Percentiles rank a stretch among this genome's conserved stretches.
Evolutionary conservation across 768 basidiomycete species (phyloP).

Genomic region (Pholiota microspora): DNA sequence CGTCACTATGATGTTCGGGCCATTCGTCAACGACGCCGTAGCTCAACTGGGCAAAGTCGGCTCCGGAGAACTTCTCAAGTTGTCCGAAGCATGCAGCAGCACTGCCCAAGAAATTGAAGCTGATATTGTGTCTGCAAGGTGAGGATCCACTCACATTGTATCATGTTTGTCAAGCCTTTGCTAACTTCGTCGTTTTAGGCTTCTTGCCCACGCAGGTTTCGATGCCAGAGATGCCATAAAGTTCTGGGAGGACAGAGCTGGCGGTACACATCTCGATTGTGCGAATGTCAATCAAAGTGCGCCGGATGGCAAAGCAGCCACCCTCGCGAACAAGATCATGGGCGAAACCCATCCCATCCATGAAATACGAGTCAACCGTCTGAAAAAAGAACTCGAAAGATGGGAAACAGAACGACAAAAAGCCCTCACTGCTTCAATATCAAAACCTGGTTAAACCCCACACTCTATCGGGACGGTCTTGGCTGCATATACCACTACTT

Average conservation of each 20-base stretch:
- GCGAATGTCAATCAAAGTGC: conserved; percentile 12
- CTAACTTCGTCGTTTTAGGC: conserved; percentile 39
- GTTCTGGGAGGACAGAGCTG: conserved; percentile 75
- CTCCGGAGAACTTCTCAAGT: conserved; percentile 68
- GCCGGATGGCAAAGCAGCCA: conserved; percentile 17
- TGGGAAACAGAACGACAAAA: conserved; percentile 61
- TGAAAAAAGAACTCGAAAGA: conserved; percentile 64
- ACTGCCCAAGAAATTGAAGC: conserved; percentile 89
- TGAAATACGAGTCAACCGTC: conserved; percentile 55
- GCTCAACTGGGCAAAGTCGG: conserved; percentile 78
- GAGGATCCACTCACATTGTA: conserved; percentile 14
- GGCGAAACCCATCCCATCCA: conserved; percentile 68
- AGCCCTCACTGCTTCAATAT: conserved; percentile 15
- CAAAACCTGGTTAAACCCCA: background rate
- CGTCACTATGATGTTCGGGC: conserved; percentile 87
- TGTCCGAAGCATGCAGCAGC: conserved; percentile 76
- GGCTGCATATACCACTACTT: background rate
- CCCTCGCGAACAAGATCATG: conserved; percentile 43
- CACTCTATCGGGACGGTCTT: background rate
- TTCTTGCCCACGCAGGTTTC: conserved; percentile 92
- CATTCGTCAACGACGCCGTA: conserved; percentile 93
- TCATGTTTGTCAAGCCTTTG: conserved; percentile 1
- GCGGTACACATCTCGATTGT: conserved; percentile 45
- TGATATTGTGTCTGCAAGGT: conserved; percentile 86
- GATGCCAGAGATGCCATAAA: conserved; percentile 78